These are phyloP conservation scores for Exophiala alcalophila DNA, from an alignment of 2,329 filamentous ascomycete genomes.

Conservation along the genomic window DNA sequence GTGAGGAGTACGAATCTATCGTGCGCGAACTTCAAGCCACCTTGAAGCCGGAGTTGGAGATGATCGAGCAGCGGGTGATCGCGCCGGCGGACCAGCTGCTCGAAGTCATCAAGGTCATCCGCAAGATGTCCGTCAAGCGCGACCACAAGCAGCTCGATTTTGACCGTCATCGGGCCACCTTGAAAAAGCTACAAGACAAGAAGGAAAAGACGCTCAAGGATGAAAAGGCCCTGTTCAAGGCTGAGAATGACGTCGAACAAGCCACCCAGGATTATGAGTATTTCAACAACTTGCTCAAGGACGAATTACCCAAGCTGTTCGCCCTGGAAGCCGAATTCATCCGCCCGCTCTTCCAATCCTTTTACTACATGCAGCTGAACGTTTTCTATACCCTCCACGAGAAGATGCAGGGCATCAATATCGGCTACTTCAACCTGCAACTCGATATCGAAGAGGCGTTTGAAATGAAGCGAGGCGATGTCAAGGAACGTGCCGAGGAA, in stretches of 20 bases:
- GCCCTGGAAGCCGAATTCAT: slow-evolving; percentile 89
- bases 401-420: slow-evolving; percentile 95
- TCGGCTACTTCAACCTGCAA: slow-evolving; percentile 93
- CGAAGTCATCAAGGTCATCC: slow-evolving; percentile 91
- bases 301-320: slow-evolving; percentile 91
- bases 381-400: slow-evolving; percentile 98
- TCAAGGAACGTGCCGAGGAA: slow-evolving; percentile 81
- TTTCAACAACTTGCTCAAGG: slow-evolving; percentile 95
- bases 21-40: slow-evolving; percentile 88
- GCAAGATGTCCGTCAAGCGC: slow-evolving; percentile 82
- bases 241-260: slow-evolving; percentile 84
- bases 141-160: slow-evolving; percentile 98
- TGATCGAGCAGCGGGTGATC: slow-evolving; percentile 92
- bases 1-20: slow-evolving; percentile 91
- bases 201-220: slow-evolving; percentile 96
- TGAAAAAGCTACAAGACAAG: slow-evolving; percentile 97
- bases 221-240: slow-evolving; percentile 95
- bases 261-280: slow-evolving; percentile 96
- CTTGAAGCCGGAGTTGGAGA: slow-evolving; percentile 86
- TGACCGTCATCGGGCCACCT: slow-evolving; percentile 74
- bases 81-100: slow-evolving; percentile 89
- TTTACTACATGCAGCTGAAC: slow-evolving; percentile 99
- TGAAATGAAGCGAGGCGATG: slow-evolving; percentile 79
- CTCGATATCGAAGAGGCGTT: slow-evolving; percentile 91
- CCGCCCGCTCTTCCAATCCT: slow-evolving; percentile 92